A percentile compares a stretch with the other conserved stretches of the same genome.
phyloP scores from a whole-genome alignment of 164 flowering plant species.

The Kalanchoe fedtschenkoi region DNA sequence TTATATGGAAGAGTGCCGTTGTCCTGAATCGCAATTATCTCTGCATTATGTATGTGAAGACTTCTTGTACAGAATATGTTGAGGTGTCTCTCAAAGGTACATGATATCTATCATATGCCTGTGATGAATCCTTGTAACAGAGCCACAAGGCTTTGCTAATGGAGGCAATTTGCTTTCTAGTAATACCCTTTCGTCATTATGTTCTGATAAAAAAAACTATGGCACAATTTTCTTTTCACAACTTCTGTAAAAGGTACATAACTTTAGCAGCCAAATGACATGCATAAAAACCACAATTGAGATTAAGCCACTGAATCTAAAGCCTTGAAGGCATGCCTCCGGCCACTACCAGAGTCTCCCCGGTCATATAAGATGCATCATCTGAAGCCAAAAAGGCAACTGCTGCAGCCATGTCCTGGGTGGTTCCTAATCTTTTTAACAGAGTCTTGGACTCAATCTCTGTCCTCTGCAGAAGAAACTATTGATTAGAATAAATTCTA shows the following conservation, averaged over 20 bases:
- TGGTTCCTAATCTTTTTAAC: conserved; percentile 72
- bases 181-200: not conserved
- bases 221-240: not conserved
- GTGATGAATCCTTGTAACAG: too few species aligned
- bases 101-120: not conserved
- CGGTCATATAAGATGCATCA: conserved; percentile 85
- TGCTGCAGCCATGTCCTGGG: conserved; percentile 91
- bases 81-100: not conserved
- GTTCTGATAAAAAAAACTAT: not conserved
- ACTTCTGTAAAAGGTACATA: not conserved
- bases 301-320: conserved; percentile 14
- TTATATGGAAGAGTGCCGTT: not conserved
- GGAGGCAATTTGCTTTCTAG: not conserved
- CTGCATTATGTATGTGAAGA: not conserved
- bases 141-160: not conserved
- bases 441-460: conserved; percentile 34
- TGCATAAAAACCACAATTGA: not conserved
- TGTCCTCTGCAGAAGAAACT: conserved; percentile 36
- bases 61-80: not conserved
- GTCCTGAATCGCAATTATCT: not conserved
- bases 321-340: conserved; percentile 85
- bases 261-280: not conserved
- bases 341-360: conserved; percentile 81
- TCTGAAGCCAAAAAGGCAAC: conserved; percentile 91
- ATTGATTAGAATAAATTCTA: not conserved